A percentile compares a stretch with the other conserved stretches of the same genome.
These are phyloP conservation scores for Akanthomyces uredinophilus DNA, from an alignment of 2,329 filamentous ascomycete genomes.

Conservation along the genomic window DNA sequence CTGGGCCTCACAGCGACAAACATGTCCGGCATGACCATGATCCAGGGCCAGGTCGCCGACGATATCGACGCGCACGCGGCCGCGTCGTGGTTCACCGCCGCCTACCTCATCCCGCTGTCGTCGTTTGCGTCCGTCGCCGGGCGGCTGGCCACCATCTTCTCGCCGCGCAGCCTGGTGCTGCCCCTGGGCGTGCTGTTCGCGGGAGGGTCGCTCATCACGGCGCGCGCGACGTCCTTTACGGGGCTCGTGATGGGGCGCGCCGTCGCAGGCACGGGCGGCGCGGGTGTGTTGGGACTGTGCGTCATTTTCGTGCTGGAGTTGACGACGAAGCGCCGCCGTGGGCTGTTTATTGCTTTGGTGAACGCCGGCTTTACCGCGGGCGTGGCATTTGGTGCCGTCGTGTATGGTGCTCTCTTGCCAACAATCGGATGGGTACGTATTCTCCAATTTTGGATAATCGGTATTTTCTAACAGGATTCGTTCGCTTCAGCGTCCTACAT, in stretches of 20 bases:
- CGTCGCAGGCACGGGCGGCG: slow-evolving; percentile 63
- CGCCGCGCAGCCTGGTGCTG: slow-evolving; percentile 60
- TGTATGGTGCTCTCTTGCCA: slow-evolving; percentile 61
- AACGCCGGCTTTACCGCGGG: slow-evolving; percentile 70
- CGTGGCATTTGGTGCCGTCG: slow-evolving; percentile 64
- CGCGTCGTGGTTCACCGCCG: slow-evolving; percentile 75
- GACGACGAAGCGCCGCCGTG: slow-evolving; percentile 59
- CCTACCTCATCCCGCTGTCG: slow-evolving; percentile 62
- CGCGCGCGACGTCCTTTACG: slow-evolving; percentile 52
- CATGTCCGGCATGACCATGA: slow-evolving; percentile 76
- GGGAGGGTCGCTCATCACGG: slow-evolving; percentile 59
- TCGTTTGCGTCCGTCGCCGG: slow-evolving; percentile 64
- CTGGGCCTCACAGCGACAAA: slow-evolving; percentile 47
- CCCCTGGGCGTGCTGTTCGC: slow-evolving; percentile 53
- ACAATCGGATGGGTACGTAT: slow-evolving; percentile 62
- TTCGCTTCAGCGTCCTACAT: slow-evolving; percentile 56
- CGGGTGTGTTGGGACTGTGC: slow-evolving; percentile 66
- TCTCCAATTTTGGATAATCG: not conserved
- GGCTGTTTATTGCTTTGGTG: slow-evolving; percentile 67
- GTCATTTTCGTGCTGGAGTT: slow-evolving; percentile 75
- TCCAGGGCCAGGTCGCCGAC: slow-evolving; percentile 69
- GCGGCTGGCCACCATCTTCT: slow-evolving; percentile 69
- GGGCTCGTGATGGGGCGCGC: slow-evolving; percentile 65
- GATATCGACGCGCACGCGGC: slow-evolving; percentile 69
- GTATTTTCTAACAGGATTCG: not conserved